Percentiles rank a stretch among this genome's conserved stretches.
Conservation (phyloP, 2,329 filamentous ascomycete genomes). For the Alternaria angustiovoidea region DNA sequence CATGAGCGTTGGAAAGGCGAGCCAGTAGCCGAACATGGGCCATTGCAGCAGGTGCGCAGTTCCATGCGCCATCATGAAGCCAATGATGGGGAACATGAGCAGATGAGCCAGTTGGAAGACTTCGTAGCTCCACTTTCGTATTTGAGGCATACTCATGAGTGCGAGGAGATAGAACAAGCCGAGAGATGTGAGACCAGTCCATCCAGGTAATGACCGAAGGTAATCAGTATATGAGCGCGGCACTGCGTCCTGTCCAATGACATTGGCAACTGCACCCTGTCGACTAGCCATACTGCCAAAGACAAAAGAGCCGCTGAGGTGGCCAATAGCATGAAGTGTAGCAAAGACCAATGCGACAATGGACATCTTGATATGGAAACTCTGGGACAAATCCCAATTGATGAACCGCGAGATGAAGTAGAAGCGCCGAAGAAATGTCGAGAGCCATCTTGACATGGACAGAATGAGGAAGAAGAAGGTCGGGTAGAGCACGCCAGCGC, state of each 20-base stretch:
- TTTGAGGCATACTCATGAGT: constrained; percentile 59
- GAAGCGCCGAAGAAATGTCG: constrained; percentile 61
- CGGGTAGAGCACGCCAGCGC: constrained; percentile 64
- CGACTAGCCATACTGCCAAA: constrained; percentile 58
- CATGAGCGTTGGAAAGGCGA: constrained; percentile 62
- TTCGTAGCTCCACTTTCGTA: constrained; percentile 63
- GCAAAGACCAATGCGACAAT: constrained; percentile 60
- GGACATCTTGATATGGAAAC: constrained; percentile 65
- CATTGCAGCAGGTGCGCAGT: constrained; percentile 60
- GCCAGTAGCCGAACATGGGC: constrained; percentile 66
- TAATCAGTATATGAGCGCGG: constrained; percentile 58
- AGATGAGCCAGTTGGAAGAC: constrained; percentile 66
- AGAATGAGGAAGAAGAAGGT: constrained; percentile 67
- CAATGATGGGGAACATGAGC: constrained; percentile 67
- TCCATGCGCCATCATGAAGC: constrained; percentile 64
- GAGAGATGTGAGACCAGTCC: constrained; percentile 60
- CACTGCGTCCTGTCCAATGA: constrained; percentile 56
- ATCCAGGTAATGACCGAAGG: constrained; percentile 59
- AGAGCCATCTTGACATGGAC: constrained; percentile 66
- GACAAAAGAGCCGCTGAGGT: constrained; percentile 62
- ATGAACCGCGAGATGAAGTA: constrained; percentile 63
- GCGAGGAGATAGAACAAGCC: constrained; percentile 61
- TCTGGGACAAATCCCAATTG: constrained; percentile 65
- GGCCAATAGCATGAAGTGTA: constrained; percentile 63
- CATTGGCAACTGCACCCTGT: constrained; percentile 55